Conservation (phyloP, 768 basidiomycete species). For the Leccinum aurantiacum region DNA sequence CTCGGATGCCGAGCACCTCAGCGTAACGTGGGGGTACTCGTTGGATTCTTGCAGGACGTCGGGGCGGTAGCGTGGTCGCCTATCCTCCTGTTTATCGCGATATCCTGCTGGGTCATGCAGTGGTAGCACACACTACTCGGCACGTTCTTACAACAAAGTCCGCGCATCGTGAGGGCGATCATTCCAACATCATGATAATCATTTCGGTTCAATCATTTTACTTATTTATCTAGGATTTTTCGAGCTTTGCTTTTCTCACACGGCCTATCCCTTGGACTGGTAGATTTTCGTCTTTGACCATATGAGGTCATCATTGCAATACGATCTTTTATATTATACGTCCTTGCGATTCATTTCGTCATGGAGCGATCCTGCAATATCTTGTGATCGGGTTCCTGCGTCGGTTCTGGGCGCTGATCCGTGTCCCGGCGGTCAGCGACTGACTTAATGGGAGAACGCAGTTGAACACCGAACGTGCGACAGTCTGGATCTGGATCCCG, state of each 20-base stretch:
- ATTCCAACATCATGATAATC: neutral
- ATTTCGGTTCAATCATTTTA: neutral
- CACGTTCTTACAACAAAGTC: neutral
- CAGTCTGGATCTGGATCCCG: neutral
- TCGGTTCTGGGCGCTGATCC: neutral
- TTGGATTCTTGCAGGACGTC: conserved; percentile 33
- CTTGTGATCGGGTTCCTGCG: neutral
- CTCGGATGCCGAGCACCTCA: conserved; percentile 13
- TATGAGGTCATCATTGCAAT: neutral
- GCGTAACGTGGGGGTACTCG: conserved; percentile 27
- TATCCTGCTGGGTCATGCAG: conserved; percentile 36
- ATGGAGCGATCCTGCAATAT: neutral
- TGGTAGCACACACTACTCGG: conserved; percentile 13
- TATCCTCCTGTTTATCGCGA: conserved; percentile 30
- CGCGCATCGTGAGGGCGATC: neutral
- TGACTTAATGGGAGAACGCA: neutral
- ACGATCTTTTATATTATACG: neutral
- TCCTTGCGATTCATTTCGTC: neutral
- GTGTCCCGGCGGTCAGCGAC: conserved; percentile 3
- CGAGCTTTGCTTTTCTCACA: neutral
- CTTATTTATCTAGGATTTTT: neutral
- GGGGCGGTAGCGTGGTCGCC: conserved; percentile 40
- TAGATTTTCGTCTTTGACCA: neutral
- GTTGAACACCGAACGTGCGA: neutral
- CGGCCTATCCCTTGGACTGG: neutral